A percentile compares a stretch with the other conserved stretches of the same genome.
phyloP scores from a whole-genome alignment of 768 basidiomycete genomes.

The Rhodosporidiobolus sp. region DNA sequence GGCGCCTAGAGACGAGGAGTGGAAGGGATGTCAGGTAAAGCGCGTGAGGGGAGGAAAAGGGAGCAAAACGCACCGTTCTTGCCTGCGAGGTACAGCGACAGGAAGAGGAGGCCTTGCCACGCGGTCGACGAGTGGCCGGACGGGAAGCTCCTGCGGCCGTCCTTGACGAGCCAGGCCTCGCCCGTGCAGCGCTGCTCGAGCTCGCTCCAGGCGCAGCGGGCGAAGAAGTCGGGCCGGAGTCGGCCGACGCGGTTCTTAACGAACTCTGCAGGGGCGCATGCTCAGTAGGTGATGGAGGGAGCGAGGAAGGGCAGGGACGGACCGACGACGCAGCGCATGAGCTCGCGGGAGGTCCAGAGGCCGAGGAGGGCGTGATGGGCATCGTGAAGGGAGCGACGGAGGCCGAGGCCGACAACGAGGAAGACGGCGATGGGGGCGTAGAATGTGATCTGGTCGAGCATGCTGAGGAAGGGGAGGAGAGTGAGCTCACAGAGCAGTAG shows the following conservation, averaged over 20 bases:
- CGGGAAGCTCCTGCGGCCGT: conserved; percentile 38
- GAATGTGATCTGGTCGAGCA: conserved; percentile 18
- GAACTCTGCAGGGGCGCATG: conserved; percentile 4
- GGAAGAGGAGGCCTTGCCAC: conserved; percentile 37
- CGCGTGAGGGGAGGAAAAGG: neutral
- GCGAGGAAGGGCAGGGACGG: too few species aligned
- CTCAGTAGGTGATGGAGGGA: too few species aligned
- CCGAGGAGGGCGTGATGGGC: conserved; percentile 24
- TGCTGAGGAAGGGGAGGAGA: too few species aligned
- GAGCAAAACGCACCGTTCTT: conserved; percentile 28
- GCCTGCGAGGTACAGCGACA: conserved; percentile 38
- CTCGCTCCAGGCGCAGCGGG: conserved; percentile 37
- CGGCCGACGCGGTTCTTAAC: conserved; percentile 34
- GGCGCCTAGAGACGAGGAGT: neutral
- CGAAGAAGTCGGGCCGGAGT: conserved; percentile 36
- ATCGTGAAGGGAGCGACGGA: conserved; percentile 19
- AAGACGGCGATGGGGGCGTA: conserved; percentile 4
- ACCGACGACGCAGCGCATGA: conserved; percentile 25
- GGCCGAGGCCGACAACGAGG: conserved; percentile 1
- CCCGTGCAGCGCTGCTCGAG: conserved; percentile 31
- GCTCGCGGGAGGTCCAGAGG: neutral
- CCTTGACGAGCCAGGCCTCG: conserved; percentile 24
- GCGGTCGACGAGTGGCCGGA: conserved; percentile 42
- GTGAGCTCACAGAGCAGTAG: too few species aligned
- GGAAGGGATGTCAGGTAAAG: neutral